Percentiles rank a stretch among this genome's conserved stretches.
Evolutionary conservation across 768 basidiomycete genomes (phyloP).

Genomic region (Gloeostereum incarnatum): DNA sequence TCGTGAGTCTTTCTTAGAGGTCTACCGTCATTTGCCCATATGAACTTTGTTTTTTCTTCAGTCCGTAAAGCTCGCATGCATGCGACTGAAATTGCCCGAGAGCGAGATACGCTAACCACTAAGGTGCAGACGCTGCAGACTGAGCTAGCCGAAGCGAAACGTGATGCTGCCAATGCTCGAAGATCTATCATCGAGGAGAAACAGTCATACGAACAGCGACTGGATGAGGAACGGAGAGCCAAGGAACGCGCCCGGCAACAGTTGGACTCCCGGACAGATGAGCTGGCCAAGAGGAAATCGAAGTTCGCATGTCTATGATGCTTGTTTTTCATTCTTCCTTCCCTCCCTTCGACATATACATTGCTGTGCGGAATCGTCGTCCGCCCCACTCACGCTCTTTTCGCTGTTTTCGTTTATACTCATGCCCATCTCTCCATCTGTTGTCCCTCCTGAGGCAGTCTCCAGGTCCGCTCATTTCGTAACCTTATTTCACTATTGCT

Average conservation of each 20-base stretch:
- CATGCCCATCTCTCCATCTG: no score
- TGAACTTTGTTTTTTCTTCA: conserved; percentile 18
- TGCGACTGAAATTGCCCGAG: conserved; percentile 80
- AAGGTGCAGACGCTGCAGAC: conserved; percentile 60
- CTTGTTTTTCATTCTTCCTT: conserved; percentile 10
- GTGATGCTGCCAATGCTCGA: conserved; percentile 70
- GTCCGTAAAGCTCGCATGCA: conserved; percentile 94
- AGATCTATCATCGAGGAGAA: conserved; percentile 84
- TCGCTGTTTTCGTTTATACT: no score
- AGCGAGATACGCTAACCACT: conserved; percentile 64
- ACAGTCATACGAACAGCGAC: conserved; percentile 70
- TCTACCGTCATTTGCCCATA: conserved; percentile 4
- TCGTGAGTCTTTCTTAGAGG: conserved; percentile 46
- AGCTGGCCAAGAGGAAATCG: conserved; percentile 75
- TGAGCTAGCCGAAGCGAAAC: conserved; percentile 71
- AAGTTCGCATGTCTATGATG: conserved; percentile 84
- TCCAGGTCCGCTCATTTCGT: no score
- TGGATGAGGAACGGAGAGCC: conserved; percentile 82
- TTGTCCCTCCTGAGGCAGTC: no score
- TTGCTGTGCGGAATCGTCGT: no score
- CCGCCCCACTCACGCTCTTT: no score
- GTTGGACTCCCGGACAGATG: conserved; percentile 83
- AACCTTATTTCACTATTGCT: no score
- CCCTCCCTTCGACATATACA: no score
- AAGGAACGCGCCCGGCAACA: conserved; percentile 86